phyloP scores from a whole-genome alignment of 2,329 filamentous ascomycete genomes.

The Botrytis pseudocinerea region DNA sequence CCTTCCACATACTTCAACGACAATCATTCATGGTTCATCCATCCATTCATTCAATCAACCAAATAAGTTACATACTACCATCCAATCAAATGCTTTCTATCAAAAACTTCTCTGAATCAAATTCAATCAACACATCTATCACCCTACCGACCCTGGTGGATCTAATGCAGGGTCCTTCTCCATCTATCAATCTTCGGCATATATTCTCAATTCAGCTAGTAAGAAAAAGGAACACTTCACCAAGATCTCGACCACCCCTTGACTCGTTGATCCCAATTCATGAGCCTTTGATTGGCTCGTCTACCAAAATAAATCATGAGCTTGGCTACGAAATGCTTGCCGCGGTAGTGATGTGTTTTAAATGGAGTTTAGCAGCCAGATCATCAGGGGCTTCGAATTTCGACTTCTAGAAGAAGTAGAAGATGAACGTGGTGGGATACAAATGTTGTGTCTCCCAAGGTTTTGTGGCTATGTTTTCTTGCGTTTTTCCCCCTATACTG shows the following conservation, averaged over 20 bases:
- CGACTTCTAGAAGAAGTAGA: neutral
- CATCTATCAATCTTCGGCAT: neutral
- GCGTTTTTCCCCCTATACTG: neutral
- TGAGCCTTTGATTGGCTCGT: neutral
- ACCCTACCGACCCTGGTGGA: neutral
- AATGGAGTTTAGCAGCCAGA: neutral
- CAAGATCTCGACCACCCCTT: neutral
- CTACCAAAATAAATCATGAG: neutral
- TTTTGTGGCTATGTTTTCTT: neutral
- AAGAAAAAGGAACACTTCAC: neutral
- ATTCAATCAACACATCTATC: neutral
- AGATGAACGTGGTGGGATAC: neutral
- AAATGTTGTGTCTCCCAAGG: slow-evolving; percentile 2
- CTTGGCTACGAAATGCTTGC: neutral
- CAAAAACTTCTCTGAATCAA: neutral
- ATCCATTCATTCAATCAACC: neutral
- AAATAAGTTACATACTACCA: neutral
- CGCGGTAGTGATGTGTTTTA: neutral
- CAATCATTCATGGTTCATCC: neutral
- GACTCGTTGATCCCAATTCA: neutral
- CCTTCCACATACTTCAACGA: neutral
- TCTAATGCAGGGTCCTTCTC: slow-evolving; percentile 12
- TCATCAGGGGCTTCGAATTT: neutral
- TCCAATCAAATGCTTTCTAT: neutral
- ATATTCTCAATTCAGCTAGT: neutral